Conservation (phyloP, 805 yeast genomes). For the Metschnikowia dekortorum region DNA sequence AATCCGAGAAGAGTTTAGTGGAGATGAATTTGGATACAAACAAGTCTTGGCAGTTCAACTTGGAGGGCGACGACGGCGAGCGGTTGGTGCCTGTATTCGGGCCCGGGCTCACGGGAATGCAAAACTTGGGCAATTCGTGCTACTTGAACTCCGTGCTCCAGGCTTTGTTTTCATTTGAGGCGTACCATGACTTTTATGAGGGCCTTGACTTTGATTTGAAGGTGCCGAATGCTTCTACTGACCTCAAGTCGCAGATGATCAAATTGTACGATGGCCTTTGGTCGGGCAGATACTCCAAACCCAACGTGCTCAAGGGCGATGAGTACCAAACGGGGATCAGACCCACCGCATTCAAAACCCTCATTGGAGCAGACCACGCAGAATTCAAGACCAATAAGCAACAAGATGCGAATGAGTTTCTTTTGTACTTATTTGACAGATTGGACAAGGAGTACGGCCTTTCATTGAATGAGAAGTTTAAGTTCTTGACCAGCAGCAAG, state of each 20-base stretch:
- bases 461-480: slow-evolving; percentile 54
- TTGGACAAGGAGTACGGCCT: slow-evolving; percentile 46
- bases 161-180: slow-evolving; percentile 48
- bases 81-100: slow-evolving; percentile 67
- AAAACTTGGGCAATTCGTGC: slow-evolving; percentile 91
- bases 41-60: slow-evolving; percentile 85
- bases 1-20: slow-evolving; percentile 83
- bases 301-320: slow-evolving; percentile 40
- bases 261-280: slow-evolving; percentile 76
- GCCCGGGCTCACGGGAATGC: slow-evolving; percentile 72
- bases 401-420: slow-evolving; percentile 93
- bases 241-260: slow-evolving; percentile 68
- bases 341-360: slow-evolving; percentile 69
- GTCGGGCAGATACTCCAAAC: slow-evolving; percentile 69
- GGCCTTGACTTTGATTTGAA: slow-evolving; percentile 25
- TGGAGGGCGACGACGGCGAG: slow-evolving; percentile 69
- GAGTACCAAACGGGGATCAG: slow-evolving; percentile 71
- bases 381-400: slow-evolving; percentile 87
- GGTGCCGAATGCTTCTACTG: slow-evolving; percentile 51
- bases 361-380: slow-evolving; percentile 71
- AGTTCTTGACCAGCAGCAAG: slow-evolving; percentile 62
- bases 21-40: slow-evolving; percentile 93
- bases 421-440: slow-evolving; percentile 60
- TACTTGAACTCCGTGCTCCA: slow-evolving; percentile 82
- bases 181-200: slow-evolving; percentile 38